Evolutionary conservation across 495 filamentous ascomycete species (phyloP).

Genomic region (Penicillium roqueforti): DNA sequence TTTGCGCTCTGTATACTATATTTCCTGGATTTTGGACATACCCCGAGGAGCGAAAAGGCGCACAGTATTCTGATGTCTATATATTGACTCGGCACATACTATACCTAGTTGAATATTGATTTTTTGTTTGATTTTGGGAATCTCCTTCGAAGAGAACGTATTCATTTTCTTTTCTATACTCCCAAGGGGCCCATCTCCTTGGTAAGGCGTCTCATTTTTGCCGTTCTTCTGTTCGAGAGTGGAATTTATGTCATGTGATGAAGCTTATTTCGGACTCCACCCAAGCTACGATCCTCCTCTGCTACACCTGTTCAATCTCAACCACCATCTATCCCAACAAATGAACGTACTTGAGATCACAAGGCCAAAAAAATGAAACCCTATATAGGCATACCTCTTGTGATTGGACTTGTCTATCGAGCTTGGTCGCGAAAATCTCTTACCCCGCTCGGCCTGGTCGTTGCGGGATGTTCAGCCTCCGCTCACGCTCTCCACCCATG

Average conservation of each 20-base stretch:
- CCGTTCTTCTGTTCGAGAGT: neutral
- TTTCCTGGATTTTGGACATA: slow-evolving; percentile 21
- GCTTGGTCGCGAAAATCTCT: slow-evolving; percentile 71
- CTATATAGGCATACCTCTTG: slow-evolving; percentile 63
- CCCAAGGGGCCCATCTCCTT: neutral
- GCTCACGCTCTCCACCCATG: slow-evolving; percentile 87
- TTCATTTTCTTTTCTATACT: neutral
- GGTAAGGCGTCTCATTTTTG: too few relatives aligned
- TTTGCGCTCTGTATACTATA: slow-evolving; percentile 23
- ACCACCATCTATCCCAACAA: neutral
- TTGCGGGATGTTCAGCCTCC: slow-evolving; percentile 65
- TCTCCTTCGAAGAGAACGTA: neutral
- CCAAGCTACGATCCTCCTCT: slow-evolving; percentile 13
- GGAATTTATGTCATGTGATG: slow-evolving; percentile 4
- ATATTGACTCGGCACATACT: slow-evolving; percentile 10
- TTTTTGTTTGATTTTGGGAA: neutral
- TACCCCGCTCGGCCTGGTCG: slow-evolving; percentile 65
- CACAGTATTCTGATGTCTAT: slow-evolving; percentile 10
- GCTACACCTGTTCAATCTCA: neutral
- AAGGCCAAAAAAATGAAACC: slow-evolving; percentile 57
- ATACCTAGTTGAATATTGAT: slow-evolving; percentile 2
- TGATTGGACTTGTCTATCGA: slow-evolving; percentile 58
- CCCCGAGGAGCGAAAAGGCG: slow-evolving; percentile 17
- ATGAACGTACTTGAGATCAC: neutral
- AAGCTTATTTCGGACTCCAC: slow-evolving; percentile 14